Conservation (phyloP, 768 basidiomycete genomes). For the Amyloporia xantha region DNA sequence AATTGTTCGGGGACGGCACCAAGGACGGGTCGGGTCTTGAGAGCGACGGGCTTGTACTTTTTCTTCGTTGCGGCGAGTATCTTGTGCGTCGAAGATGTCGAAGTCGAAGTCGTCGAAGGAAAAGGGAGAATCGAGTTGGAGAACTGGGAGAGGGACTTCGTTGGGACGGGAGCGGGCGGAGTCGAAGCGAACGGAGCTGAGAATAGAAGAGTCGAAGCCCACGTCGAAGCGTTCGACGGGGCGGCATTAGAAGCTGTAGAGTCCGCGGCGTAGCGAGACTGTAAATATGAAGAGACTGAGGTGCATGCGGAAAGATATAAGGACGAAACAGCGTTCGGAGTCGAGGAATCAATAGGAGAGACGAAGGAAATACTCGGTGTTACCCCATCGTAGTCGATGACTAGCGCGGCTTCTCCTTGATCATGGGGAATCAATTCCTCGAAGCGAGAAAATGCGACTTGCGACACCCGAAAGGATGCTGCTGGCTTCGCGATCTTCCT, state of each 20-base stretch:
- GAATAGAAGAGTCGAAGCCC: not conserved
- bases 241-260: not conserved
- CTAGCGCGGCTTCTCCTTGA: slow-evolving; percentile 10
- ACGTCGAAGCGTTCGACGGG: not conserved
- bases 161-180: not conserved
- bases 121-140: not conserved
- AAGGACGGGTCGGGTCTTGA: slow-evolving; percentile 13
- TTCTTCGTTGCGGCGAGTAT: slow-evolving; percentile 4
- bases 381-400: not conserved
- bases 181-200: not conserved
- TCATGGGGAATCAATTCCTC: slow-evolving; percentile 9
- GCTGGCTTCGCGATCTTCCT: not conserved
- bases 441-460: slow-evolving; percentile 7
- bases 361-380: not conserved
- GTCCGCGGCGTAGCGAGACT: not conserved
- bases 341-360: not conserved
- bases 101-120: not conserved
- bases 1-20: slow-evolving; percentile 15
- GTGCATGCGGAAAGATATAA: not conserved
- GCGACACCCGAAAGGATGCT: not conserved
- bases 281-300: not conserved
- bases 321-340: not conserved
- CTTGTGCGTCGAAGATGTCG: not conserved
- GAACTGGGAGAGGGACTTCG: slow-evolving; percentile 3
- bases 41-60: slow-evolving; percentile 20